phyloP scores from a whole-genome alignment of 495 filamentous ascomycete species.

The Tuber borchii region DNA sequence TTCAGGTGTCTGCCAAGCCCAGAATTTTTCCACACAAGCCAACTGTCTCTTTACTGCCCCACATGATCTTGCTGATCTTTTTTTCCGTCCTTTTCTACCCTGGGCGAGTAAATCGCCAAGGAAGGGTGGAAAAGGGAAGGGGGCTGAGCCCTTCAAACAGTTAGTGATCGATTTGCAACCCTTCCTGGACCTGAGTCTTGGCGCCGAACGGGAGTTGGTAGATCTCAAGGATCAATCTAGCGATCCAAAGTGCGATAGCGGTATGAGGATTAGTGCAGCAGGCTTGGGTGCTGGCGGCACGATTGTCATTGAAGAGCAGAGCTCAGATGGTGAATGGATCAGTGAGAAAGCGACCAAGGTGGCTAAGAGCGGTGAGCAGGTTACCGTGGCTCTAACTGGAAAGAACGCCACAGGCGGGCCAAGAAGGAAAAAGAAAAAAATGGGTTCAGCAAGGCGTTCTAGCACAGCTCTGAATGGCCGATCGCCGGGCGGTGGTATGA shows the following conservation, averaged over 20 bases:
- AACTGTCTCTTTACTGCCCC: too few species aligned
- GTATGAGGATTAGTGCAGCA: constrained; percentile 54
- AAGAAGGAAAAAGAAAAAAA: constrained; percentile 35
- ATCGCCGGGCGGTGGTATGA: constrained; percentile 34
- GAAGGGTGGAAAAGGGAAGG: constrained; percentile 25
- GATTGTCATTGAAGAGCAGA: constrained; percentile 70
- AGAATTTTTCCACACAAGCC: too few species aligned
- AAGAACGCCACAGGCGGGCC: constrained; percentile 18
- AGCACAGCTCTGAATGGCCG: constrained; percentile 44
- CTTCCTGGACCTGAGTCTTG: constrained; percentile 62
- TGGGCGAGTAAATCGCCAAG: constrained; percentile 17
- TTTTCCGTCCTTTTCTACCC: too few species aligned
- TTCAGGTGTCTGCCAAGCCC: too few species aligned
- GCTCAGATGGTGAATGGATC: constrained; percentile 58
- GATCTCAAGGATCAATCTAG: constrained; percentile 63
- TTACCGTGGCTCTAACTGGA: constrained; percentile 44
- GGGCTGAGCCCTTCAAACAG: constrained; percentile 53
- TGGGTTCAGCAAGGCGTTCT: constrained; percentile 47
- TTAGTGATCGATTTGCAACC: constrained; percentile 65
- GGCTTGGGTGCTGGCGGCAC: constrained; percentile 63
- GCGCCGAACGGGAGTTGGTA: constrained; percentile 63
- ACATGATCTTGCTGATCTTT: too few species aligned
- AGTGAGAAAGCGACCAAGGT: constrained; percentile 51
- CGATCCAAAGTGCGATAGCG: constrained; percentile 72
- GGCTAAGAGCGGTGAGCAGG: constrained; percentile 30